These are phyloP conservation scores for Phytopythium oedochilum DNA, from an alignment of 352 stramenopile genomes.

Conservation along the genomic window DNA sequence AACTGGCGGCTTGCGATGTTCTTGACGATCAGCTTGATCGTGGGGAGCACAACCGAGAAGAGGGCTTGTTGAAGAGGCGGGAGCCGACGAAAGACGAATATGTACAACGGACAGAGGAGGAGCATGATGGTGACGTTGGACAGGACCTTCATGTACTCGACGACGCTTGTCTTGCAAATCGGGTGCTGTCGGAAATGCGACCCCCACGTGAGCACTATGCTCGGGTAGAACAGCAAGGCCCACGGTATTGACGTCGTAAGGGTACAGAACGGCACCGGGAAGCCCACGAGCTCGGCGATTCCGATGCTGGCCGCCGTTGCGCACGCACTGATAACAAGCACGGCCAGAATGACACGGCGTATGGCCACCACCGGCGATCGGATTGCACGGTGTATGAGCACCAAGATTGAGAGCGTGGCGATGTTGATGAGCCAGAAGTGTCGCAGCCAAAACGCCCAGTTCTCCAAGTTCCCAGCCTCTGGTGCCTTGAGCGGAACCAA, in stretches of 20 bases:
- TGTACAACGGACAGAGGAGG: slow-evolving; percentile 16
- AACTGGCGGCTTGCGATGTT: slow-evolving; percentile 13
- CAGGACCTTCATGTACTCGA: too few relatives aligned
- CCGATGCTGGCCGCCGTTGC: too few relatives aligned
- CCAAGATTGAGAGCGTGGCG: slow-evolving; percentile 2
- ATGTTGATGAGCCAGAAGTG: slow-evolving; percentile 14
- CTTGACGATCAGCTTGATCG: slow-evolving; percentile 16
- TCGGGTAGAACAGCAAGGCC: too few relatives aligned
- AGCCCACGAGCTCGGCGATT: too few relatives aligned
- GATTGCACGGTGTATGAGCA: slow-evolving; percentile 9
- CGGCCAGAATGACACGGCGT: too few relatives aligned
- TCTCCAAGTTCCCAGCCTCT: slow-evolving; percentile 5
- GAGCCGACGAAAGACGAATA: slow-evolving; percentile 14
- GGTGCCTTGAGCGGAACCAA: slow-evolving; percentile 9
- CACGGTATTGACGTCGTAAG: too few relatives aligned
- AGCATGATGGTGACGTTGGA: too few relatives aligned
- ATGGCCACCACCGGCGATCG: slow-evolving; percentile 3
- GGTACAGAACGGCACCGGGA: too few relatives aligned
- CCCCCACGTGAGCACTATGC: too few relatives aligned
- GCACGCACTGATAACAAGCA: slow-evolving; percentile 7
- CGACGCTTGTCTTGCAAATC: too few relatives aligned
- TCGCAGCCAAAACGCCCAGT: slow-evolving; percentile 12
- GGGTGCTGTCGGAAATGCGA: too few relatives aligned
- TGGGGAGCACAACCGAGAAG: slow-evolving; percentile 12
- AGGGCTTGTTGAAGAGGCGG: slow-evolving; percentile 3